Evolutionary conservation across 179 eudicot species (phyloP), one percentile per base, ranked within the genome.

Genomic region (Pouteria campechiana): DNA sequence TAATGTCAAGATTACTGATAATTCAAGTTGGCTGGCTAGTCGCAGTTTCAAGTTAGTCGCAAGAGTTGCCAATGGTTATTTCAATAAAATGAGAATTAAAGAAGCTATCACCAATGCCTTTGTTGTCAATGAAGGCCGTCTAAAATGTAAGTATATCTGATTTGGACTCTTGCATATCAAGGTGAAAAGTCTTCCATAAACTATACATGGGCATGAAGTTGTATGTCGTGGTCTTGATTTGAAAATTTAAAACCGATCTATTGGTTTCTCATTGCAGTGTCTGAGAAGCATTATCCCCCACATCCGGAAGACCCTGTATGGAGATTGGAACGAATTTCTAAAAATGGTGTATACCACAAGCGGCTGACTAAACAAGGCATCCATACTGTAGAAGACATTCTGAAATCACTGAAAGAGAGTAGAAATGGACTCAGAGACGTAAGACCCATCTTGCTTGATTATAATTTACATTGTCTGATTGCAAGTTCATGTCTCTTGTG

Each of bases 21-120:
- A 86, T 43, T 86, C 96, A 4, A 79, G 93, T 64, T 86, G 96
- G 96, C 59, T 69, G 14, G 72, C 83, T 52, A 64, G 83, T 44
- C 51, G 96, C 32, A 86, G 54, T 54, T 86, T 86, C 63, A 65
- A 77, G 44, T 52, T 86, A 49, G 96, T 84, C 10, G 80, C 78
- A 30, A 77, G 73, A 50, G 64, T 65, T 7, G 44, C 61, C 25
- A 57, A 61, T 35, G 53, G n/a, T n/a, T n/a, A 23, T 19, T 57
- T 63, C 6, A 5, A 41, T 48, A 73, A 70, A 19, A 32, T 40
- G 22, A 71, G 56, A 34, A 67, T 88, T 18, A 77, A 70, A 57
- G 94, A 83, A 60, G 97, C 84, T 27, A 66, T 61, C 36, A 83
- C 82, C 61, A 78, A 68, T 29, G 63, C 90, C 10, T 88, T 83